Percentiles rank a stretch among this genome's conserved stretches.
Evolutionary conservation across 345 rosid genomes (phyloP).

Genomic region (Gossypium longicalyx): DNA sequence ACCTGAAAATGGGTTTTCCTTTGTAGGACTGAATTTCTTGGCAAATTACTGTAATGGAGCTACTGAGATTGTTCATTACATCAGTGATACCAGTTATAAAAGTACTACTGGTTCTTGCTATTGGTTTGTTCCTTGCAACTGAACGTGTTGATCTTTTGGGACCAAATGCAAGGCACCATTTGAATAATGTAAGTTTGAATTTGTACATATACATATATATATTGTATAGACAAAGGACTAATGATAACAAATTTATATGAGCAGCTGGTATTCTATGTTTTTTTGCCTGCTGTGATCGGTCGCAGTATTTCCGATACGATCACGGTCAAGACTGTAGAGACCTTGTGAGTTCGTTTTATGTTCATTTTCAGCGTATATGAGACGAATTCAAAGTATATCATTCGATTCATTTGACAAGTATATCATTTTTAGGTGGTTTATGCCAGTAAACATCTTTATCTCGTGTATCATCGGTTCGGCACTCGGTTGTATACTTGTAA

Average conservation of each 20-base stretch:
- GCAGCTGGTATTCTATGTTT: constrained; percentile 34
- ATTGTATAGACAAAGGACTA: neutral
- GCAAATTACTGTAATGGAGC: constrained; percentile 15
- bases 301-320: constrained; percentile 29
- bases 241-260: neutral
- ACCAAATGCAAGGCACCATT: constrained; percentile 9
- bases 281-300: constrained; percentile 26
- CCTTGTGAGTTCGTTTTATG: constrained; percentile 26
- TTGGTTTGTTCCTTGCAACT: constrained; percentile 29
- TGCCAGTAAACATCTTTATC: constrained; percentile 42
- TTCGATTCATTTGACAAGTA: neutral
- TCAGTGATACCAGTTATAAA: constrained; percentile 36
- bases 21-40: neutral
- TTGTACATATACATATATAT: neutral
- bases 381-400: neutral
- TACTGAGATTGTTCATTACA: constrained; percentile 25
- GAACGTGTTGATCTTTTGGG: constrained; percentile 26
- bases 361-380: neutral
- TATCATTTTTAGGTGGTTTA: constrained; percentile 41
- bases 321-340: constrained; percentile 19
- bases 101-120: constrained; percentile 29
- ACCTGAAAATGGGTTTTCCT: neutral
- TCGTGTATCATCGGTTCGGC: constrained; percentile 32
- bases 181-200: constrained; percentile 4
- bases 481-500: constrained; percentile 38